Conservation (phyloP, 2,329 filamentous ascomycete species). For the Diaporthe velutina region DNA sequence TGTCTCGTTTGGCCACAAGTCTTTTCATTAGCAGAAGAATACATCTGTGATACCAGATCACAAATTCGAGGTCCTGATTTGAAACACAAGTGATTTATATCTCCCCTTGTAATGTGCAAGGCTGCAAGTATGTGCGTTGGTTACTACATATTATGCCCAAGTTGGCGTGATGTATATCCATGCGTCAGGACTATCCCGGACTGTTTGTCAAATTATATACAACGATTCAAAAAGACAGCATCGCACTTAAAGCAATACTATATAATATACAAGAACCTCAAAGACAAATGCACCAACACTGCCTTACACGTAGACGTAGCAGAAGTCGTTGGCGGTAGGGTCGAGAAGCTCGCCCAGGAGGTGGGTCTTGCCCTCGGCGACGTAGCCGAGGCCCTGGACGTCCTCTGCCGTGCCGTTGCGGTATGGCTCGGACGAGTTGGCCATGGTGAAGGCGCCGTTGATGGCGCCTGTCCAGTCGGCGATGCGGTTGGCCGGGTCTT, state of each 20-base stretch:
- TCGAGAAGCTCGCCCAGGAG: conserved; percentile 36
- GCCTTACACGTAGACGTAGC: conserved; percentile 39
- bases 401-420: conserved; percentile 28
- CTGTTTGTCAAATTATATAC: neutral
- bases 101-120: neutral
- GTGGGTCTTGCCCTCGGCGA: conserved; percentile 21
- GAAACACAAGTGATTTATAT: neutral
- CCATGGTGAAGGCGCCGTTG: conserved; percentile 43
- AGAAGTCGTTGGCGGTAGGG: conserved; percentile 35
- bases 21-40: no score
- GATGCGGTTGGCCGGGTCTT: conserved; percentile 46
- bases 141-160: neutral
- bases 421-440: conserved; percentile 41
- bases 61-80: neutral
- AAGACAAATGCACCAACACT: neutral
- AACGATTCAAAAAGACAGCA: neutral
- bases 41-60: no score
- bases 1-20: no score
- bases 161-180: neutral
- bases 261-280: neutral
- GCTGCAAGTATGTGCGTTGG: neutral
- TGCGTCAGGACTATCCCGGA: no score
- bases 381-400: conserved; percentile 28
- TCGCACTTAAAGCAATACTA: neutral
- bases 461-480: conserved; percentile 32